Conservation (phyloP, 2,329 filamentous ascomycete species). For the Cytospora piceicola region DNA sequence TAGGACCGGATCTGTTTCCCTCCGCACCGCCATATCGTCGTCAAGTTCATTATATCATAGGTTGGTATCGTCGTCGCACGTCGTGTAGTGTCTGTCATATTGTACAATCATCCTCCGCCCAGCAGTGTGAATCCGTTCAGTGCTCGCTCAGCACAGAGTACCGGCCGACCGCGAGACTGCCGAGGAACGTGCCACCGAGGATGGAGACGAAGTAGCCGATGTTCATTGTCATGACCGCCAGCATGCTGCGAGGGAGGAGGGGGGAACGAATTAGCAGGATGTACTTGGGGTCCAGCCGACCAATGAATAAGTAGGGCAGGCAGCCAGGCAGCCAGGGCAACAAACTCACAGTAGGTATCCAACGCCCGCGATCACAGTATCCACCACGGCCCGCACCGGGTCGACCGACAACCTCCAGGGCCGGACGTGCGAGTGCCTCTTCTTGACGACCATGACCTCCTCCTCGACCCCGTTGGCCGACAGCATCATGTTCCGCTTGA, state of each 20-base stretch:
- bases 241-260: conserved; percentile 76
- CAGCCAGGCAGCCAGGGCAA: too few species aligned
- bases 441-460: conserved; percentile 73
- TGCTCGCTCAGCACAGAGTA: conserved; percentile 60
- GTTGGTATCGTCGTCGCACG: conserved; percentile 9
- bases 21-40: background rate
- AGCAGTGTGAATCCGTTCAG: conserved; percentile 35
- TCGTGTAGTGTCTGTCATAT: conserved; percentile 8
- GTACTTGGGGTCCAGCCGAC: background rate
- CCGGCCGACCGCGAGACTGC: conserved; percentile 78
- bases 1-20: background rate
- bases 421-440: conserved; percentile 53
- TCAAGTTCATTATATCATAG: background rate
- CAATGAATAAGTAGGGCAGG: too few species aligned
- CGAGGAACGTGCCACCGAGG: conserved; percentile 78
- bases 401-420: conserved; percentile 86
- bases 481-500: conserved; percentile 67
- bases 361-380: conserved; percentile 73
- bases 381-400: conserved; percentile 70
- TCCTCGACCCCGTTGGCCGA: conserved; percentile 82
- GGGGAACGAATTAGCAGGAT: background rate
- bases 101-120: conserved; percentile 8
- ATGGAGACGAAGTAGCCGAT: conserved; percentile 78
- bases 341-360: conserved; percentile 83
- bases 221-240: conserved; percentile 87